A percentile compares a stretch with the other conserved stretches of the same genome.
Evolutionary conservation across 2,329 filamentous ascomycete genomes (phyloP).

Genomic region (Colletotrichum falcatum): DNA sequence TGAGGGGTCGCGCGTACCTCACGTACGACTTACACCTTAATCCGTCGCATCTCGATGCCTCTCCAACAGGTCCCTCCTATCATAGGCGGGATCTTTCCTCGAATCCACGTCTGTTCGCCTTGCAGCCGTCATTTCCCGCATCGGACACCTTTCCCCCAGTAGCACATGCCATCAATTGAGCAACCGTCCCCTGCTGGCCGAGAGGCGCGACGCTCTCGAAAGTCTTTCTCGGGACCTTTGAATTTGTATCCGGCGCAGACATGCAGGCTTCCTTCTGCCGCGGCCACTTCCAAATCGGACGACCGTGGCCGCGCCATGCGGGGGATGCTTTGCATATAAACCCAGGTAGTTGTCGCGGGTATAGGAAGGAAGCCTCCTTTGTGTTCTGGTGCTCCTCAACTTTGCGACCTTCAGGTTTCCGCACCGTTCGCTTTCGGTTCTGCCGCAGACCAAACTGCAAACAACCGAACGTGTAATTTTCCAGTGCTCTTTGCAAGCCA

Average conservation of each 20-base stretch:
- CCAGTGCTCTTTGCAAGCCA: not conserved
- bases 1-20: slow-evolving; percentile 42
- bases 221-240: slow-evolving; percentile 1
- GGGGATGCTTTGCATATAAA: slow-evolving; percentile 31
- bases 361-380: not conserved
- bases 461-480: not conserved
- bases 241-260: slow-evolving; percentile 6
- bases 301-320: slow-evolving; percentile 3
- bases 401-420: not conserved
- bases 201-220: slow-evolving; percentile 15
- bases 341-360: slow-evolving; percentile 16
- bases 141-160: slow-evolving; percentile 11
- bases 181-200: not conserved
- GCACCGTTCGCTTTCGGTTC: not conserved
- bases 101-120: slow-evolving; percentile 7
- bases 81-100: slow-evolving; percentile 25
- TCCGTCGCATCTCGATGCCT: slow-evolving; percentile 34
- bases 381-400: not conserved
- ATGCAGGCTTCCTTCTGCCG: slow-evolving; percentile 4
- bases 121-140: slow-evolving; percentile 10
- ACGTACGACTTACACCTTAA: slow-evolving; percentile 30
- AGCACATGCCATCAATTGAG: slow-evolving; percentile 35
- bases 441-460: not conserved
- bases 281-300: slow-evolving; percentile 10
- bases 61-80: slow-evolving; percentile 9